Evolutionary conservation across 306 rosid genomes (phyloP).

Genomic region (Betula pendula): DNA sequence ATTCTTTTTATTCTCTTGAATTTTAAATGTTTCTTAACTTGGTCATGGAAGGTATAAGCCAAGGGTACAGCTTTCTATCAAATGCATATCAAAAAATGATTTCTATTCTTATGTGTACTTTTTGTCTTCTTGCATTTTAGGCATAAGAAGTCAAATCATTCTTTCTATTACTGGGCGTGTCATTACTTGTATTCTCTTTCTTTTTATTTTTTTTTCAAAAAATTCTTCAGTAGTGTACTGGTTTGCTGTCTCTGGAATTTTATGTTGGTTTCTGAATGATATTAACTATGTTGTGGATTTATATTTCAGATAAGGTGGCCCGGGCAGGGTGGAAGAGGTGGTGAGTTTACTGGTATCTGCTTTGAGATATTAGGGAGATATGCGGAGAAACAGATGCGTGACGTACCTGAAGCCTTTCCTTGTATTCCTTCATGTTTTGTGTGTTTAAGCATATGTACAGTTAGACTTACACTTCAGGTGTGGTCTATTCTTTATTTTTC

Average conservation of each 20-base stretch:
- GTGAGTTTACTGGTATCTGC: slow-evolving; percentile 22
- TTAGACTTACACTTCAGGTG: neutral
- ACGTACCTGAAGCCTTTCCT: neutral
- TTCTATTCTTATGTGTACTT: neutral
- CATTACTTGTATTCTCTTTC: too few species aligned
- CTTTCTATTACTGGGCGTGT: neutral
- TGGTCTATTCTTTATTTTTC: neutral
- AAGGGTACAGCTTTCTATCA: neutral
- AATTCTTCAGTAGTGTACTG: neutral
- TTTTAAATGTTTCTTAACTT: neutral
- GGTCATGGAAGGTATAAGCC: neutral
- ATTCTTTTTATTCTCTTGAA: neutral
- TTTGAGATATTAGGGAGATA: neutral
- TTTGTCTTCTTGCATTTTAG: neutral
- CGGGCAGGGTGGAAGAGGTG: slow-evolving; percentile 69
- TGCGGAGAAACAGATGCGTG: slow-evolving; percentile 5
- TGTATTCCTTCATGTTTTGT: neutral
- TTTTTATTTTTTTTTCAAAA: neutral
- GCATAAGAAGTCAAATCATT: neutral
- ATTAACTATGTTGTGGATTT: slow-evolving; percentile 18
- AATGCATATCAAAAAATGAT: neutral
- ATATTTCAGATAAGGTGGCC: slow-evolving; percentile 45
- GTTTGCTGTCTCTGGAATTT: slow-evolving; percentile 1
- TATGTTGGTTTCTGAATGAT: neutral
- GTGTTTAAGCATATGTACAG: neutral